Evolutionary conservation across 768 basidiomycete genomes (phyloP).

Genomic region (Tephrocybe sp.): DNA sequence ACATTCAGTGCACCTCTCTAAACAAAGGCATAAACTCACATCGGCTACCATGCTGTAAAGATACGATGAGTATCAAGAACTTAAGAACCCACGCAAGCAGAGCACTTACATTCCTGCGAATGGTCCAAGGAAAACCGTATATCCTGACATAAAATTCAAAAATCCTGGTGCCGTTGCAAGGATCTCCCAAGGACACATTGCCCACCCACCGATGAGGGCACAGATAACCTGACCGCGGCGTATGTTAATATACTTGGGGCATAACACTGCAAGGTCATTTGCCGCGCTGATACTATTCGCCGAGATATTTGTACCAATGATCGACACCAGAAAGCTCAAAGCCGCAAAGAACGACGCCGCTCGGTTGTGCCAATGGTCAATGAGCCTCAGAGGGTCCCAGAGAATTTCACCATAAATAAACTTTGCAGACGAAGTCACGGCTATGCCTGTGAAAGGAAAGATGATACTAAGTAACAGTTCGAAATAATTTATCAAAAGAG

Average conservation of each 20-base stretch:
- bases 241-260: slow-evolving; percentile 78
- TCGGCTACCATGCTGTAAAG: slow-evolving; percentile 41
- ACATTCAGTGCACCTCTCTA: neutral
- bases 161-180: slow-evolving; percentile 65
- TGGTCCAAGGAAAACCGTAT: slow-evolving; percentile 84
- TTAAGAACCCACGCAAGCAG: neutral
- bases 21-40: slow-evolving; percentile 26
- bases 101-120: slow-evolving; percentile 70
- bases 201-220: slow-evolving; percentile 83
- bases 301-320: slow-evolving; percentile 70
- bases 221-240: slow-evolving; percentile 77
- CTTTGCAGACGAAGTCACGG: slow-evolving; percentile 75
- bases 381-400: slow-evolving; percentile 77
- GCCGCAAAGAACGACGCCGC: slow-evolving; percentile 83
- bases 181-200: slow-evolving; percentile 85
- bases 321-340: slow-evolving; percentile 70
- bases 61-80: neutral
- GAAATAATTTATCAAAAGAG: neutral
- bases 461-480: too few species aligned
- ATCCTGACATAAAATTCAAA: slow-evolving; percentile 77
- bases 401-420: slow-evolving; percentile 60
- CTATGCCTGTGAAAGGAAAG: slow-evolving; percentile 44
- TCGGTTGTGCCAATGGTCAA: slow-evolving; percentile 82
- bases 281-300: slow-evolving; percentile 74
- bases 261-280: slow-evolving; percentile 82